Percentiles rank a stretch among this genome's conserved stretches.
These are phyloP conservation scores for Pleurotus tuoliensis DNA, from an alignment of 768 basidiomycete genomes.

Conservation along the genomic window DNA sequence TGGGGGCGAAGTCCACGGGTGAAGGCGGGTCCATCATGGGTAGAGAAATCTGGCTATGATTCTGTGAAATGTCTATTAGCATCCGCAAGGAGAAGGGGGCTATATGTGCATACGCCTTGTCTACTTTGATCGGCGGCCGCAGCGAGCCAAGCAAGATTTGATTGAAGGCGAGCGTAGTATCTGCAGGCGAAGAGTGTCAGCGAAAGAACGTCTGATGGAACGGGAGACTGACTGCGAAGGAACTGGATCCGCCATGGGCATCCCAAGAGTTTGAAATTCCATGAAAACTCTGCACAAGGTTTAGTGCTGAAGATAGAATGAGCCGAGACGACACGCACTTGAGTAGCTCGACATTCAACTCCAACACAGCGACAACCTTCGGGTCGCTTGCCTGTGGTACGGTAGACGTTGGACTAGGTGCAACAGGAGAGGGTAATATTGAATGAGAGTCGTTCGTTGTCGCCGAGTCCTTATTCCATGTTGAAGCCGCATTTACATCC, in stretches of 20 bases:
- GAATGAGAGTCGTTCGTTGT: slow-evolving; percentile 14
- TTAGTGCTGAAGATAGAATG: slow-evolving; percentile 3
- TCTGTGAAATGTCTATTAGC: slow-evolving; percentile 16
- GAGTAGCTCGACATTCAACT: slow-evolving; percentile 66
- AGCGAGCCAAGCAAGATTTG: slow-evolving; percentile 70
- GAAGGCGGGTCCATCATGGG: slow-evolving; percentile 57
- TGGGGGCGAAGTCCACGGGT: slow-evolving; percentile 46
- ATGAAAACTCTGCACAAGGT: slow-evolving; percentile 47
- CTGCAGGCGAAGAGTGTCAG: slow-evolving; percentile 28
- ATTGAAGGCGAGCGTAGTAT: slow-evolving; percentile 58
- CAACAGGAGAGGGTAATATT: slow-evolving; percentile 18
- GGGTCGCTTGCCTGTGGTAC: slow-evolving; percentile 31
- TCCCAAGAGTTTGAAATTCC: slow-evolving; percentile 53
- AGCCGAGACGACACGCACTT: slow-evolving; percentile 40
- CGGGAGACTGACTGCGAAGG: slow-evolving; percentile 51
- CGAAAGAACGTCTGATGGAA: slow-evolving; percentile 12
- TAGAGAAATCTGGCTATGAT: slow-evolving; percentile 32
- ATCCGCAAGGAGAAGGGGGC: neutral
- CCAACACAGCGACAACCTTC: slow-evolving; percentile 59
- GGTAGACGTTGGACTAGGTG: slow-evolving; percentile 20
- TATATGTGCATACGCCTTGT: slow-evolving; percentile 37
- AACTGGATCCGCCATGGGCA: slow-evolving; percentile 41
- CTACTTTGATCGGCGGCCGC: slow-evolving; percentile 57
- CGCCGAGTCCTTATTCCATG: slow-evolving; percentile 9
- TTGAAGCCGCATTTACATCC: neutral